Base-by-base conservation (phyloP, 352 stramenopile genomes). In the Globisporangium heterothallicum region DNA sequence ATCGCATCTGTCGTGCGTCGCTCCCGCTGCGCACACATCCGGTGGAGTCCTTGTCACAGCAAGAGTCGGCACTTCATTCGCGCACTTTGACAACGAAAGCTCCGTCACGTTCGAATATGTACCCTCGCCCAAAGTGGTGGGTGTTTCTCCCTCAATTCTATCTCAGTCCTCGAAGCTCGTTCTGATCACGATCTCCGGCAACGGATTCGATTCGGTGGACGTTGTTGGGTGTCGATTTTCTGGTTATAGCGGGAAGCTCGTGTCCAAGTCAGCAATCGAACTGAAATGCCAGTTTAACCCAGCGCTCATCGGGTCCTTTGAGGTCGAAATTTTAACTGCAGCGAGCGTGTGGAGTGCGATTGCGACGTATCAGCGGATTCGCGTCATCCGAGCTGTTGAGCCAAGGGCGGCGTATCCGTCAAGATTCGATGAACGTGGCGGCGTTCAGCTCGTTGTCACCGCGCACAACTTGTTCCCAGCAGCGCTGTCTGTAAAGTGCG, bases 381-480 rank as follows among this genome's bases (percentile, higher is more conserved):
- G 27, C 6, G 58, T 82, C 8, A 63, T 78, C n/a, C 53, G 42
- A 48, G 42, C 58, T 2, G 61, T 66, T 27, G 41, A 61, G 6
- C 66, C 61, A 6, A 29, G 61, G 9, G 21, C 40, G 8, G 53
- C 67, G 13, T 53, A 54, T 9, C 68, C 71, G 26, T 14, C 24
- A 21, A 32, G 53, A 9, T 74, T 88, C 48, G 71, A 81, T 45
- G 72, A 88, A 19, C 49, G 55, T 13, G 77, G 77, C 21, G 77
- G 77, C 35, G 53, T 42, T 0, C 58, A 68, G 19, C 30, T 68
- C 19, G 35, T 82, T 38, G 55, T 86, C 14, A 55, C 55, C 14
- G 53, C 61, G 8, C 24, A 56, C 18, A 72, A 74, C 36, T 29
- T 77, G 6, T 43, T 42, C 24, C 30, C 32, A 8, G 38, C 42